phyloP scores from a whole-genome alignment of 495 filamentous ascomycete genomes.

The Xylaria flabelliformis region DNA sequence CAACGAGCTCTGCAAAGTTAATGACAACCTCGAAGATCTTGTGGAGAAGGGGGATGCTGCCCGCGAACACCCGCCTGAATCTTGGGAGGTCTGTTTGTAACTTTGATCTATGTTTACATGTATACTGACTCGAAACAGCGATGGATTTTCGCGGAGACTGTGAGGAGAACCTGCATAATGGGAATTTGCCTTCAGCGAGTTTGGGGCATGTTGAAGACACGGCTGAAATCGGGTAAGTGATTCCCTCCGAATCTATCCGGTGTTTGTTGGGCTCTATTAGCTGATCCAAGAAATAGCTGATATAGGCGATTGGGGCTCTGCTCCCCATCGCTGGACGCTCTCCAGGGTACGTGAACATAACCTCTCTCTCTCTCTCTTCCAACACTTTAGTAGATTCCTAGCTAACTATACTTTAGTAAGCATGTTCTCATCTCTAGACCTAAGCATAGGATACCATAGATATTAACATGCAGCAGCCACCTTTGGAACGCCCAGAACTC shows the following conservation, averaged over 20 bases:
- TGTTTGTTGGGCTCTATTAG: background rate
- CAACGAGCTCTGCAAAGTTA: constrained; percentile 40
- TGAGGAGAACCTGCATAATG: constrained; percentile 36
- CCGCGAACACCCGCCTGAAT: constrained; percentile 31
- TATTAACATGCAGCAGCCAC: constrained; percentile 17
- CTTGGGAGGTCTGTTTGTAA: constrained; percentile 36
- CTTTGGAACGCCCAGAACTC: constrained; percentile 36
- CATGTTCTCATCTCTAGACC: background rate
- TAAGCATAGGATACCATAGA: background rate
- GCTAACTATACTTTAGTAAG: constrained; percentile 6
- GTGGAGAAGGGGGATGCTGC: constrained; percentile 25
- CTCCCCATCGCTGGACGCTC: constrained; percentile 33
- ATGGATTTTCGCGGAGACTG: constrained; percentile 38
- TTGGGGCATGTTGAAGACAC: constrained; percentile 30
- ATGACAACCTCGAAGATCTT: constrained; percentile 40
- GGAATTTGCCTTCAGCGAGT: constrained; percentile 26
- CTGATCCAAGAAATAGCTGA: constrained; percentile 13
- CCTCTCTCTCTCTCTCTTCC: background rate
- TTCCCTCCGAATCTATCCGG: background rate
- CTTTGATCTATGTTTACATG: background rate
- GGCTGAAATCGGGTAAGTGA: background rate
- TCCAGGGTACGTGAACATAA: constrained; percentile 23
- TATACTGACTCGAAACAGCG: constrained; percentile 26
- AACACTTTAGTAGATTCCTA: background rate
- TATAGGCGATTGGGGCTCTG: constrained; percentile 28